Evolutionary conservation across 345 rosid species (phyloP), one percentile per base, ranked within the genome.

Genomic region (Rhizophora mangle): DNA sequence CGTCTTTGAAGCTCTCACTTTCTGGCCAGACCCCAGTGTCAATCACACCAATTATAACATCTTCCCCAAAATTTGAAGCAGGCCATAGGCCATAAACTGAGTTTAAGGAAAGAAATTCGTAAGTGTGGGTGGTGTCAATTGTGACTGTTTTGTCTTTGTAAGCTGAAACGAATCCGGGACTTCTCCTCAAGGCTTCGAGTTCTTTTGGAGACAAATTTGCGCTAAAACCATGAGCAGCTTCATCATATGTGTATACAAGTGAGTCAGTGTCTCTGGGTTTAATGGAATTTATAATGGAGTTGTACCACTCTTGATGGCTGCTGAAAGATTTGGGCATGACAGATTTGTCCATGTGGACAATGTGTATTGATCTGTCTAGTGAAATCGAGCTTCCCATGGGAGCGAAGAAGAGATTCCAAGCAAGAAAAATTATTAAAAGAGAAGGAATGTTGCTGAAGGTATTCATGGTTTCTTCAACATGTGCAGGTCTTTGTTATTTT

Each of bases 11-110:
- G 63, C 81, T 81, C 70, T 72, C 66, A 22, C 72, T 68, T 29
- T 73, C 81, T 0, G 85, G 87, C 87, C 85, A 83, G 21, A 83
- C 69, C 0, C 87, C 84, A 64, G 73, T 60, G 63, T 85, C 87
- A 8, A 83, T 24, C 34, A 81, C 34, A 46, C 85, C 85, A 6
- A 85, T 67, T 20, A 82, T 60, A 7, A 60, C 70, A 58, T 72
- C 81, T 36, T 73, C 53, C 34, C 86, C 81, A 21, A 56, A 70
- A 51, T 76, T 76, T 6, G 84, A 75, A 29, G 74, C 74, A 0
- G 74, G 79, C 82, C 82, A 79, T 34, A 72, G 39, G 1, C 74
- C 80, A 18, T 60, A 39, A 22, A 8, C 19, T 1, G 67, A 16
- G 63, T 65, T 68, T 30, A 79, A 76, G 61, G 70, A 68, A 36